Evolutionary conservation across 2,329 filamentous ascomycete species (phyloP), one percentile per base, ranked within the genome.

Genomic region (Epichloe hybrida): DNA sequence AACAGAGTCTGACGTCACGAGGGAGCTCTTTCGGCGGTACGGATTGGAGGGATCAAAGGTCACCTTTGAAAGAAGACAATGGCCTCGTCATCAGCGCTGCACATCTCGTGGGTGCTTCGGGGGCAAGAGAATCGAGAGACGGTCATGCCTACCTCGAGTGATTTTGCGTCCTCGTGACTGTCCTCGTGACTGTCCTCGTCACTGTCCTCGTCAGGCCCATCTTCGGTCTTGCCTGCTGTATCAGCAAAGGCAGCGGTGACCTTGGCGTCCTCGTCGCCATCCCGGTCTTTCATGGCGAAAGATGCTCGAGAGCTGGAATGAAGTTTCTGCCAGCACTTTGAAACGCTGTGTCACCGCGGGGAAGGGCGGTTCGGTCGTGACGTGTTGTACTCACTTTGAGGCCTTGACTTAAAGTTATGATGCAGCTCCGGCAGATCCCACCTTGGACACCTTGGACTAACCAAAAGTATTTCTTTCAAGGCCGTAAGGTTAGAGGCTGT

Each of bases 1-100:
- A 15, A 66, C 58, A 3, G 68, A 59, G 34, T 83, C 78, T 46
- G 69, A 68, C 4, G 72, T 62, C 12, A 83, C 76, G 46, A 85
- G 71, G 12, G 81, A 84, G 59, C 79, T 83, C 67, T 84, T 85
- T 52, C 81, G 75, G 21, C 81, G 76, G 58, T 83, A 80, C 0
- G 74, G 72, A 56, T 77, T 82, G 39, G 72, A 66, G 1, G 76
- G 67, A 54, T 84, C 80, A 59, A 85, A 84, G 21, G 79, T 73
- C 47, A 84, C 80, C 78, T 80, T 51, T 40, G 41, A 17, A 31
- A n/a, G 27, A 17, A 13, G 35, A 49, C 2, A 3, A 38, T 20
- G 9, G 31, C 6, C 35, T 11, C 34, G 17, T 46, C 39, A 42
- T 47, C 41, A 42, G 20, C 31, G 23, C 27, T 35, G 11, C 5